Base-by-base conservation (phyloP, 805 yeast species). In the Suhomyces vadensis region DNA sequence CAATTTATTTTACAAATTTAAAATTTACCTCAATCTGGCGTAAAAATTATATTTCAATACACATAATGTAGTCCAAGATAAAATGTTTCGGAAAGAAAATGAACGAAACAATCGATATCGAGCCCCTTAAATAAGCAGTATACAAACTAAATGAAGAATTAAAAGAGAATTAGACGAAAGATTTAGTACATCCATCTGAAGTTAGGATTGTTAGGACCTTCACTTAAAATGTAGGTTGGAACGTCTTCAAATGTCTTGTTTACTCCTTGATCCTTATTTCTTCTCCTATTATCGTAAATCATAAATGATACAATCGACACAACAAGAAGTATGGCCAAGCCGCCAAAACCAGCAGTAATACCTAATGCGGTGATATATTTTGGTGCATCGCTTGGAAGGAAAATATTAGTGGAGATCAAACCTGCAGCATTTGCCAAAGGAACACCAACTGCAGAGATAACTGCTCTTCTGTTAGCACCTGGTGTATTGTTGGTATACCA, bases 401-500 rank as follows among this genome's bases (percentile, higher is more conserved):
- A 64, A 9, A 65, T 64, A 24, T 62, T 65, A 24, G 65, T 60
- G 14, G 64, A 63, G 16, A 61, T 63, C 24, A 63, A 52, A 0
- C 67, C 64, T 10, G 68, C 63, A 16, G 66, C 61, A 46, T 64
- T 64, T 11, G 65, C 64, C 16, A 64, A 46, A 5, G 68, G 67
- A 16, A 64, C 60, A 36, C 78, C 79, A 14, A 74, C 69, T 4
- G 79, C 74, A 5, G 76, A 65, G 35, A 75, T 58, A 16, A 73
- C 75, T 8, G 71, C 77, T 44, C 79, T 67, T 35, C 77, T 59
- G 41, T 67, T 69, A 42, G 65, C 72, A 43, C 73, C 71, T 4
- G 78, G 77, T 2, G 72, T 72, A 45, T 75, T 75, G 54, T 75
- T 75, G 42, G 69, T 73, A 49, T 73, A 75, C 80, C 79, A 75